These are phyloP conservation scores for Lathyrus tuberosus DNA, from an alignment of 306 rosid species.

Conservation along the genomic window DNA sequence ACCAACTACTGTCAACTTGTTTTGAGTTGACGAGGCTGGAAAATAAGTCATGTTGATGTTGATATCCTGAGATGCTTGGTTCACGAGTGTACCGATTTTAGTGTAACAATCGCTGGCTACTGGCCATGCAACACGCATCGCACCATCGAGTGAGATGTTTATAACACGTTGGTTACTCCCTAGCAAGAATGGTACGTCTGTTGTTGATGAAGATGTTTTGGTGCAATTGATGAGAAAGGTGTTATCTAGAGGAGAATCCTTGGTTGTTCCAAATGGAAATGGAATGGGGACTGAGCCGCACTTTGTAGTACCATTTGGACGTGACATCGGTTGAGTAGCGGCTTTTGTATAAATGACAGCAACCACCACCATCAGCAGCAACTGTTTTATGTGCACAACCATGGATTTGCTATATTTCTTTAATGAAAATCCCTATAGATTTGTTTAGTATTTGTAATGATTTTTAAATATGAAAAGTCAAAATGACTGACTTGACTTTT, in stretches of 20 bases:
- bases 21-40: conserved; percentile 26
- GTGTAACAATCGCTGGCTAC: conserved; percentile 25
- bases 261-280: conserved; percentile 37
- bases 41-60: background rate
- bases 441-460: conserved; percentile 7
- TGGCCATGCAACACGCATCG: conserved; percentile 4
- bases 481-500: too few relatives aligned
- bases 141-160: conserved; percentile 34
- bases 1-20: conserved; percentile 5
- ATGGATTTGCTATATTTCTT: background rate
- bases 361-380: conserved; percentile 3
- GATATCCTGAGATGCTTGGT: rapidly evolving
- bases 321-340: background rate
- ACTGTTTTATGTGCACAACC: background rate
- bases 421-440: background rate
- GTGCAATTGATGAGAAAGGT: conserved; percentile 37
- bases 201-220: too few relatives aligned
- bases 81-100: rapidly evolving
- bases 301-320: background rate
- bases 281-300: conserved; percentile 37
- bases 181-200: conserved; percentile 14
- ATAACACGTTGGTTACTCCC: background rate
- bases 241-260: conserved; percentile 14
- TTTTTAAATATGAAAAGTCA: too few relatives aligned
- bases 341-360: background rate